A percentile compares a stretch with the other conserved stretches of the same genome.
Evolutionary conservation across 371 early-diverging fungal species (phyloP).

Genomic region (Capillidium rhysosporum): DNA sequence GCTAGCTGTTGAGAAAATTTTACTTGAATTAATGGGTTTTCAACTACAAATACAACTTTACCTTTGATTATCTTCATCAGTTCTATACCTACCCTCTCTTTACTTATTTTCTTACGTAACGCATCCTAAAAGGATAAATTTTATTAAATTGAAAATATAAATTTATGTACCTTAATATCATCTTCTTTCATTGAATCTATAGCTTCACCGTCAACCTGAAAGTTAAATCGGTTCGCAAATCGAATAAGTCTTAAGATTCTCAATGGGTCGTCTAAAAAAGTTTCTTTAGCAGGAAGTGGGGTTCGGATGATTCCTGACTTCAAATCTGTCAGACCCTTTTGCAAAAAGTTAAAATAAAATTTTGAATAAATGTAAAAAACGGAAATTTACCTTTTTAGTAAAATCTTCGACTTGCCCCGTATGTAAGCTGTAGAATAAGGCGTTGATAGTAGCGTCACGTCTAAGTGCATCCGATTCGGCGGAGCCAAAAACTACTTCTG

Average conservation of each 20-base stretch:
- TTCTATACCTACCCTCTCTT: conserved; percentile 91
- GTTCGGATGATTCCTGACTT: conserved; percentile 59
- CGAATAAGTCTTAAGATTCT: conserved; percentile 92
- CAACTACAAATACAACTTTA: not conserved
- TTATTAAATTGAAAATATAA: not conserved
- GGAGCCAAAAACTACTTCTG: conserved; percentile 58
- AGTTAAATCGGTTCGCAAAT: conserved; percentile 84
- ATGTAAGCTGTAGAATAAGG: conserved; percentile 95
- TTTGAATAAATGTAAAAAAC: not conserved
- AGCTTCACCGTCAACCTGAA: conserved; percentile 52
- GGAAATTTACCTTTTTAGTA: conserved; percentile 31
- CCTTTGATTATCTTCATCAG: conserved; percentile 86
- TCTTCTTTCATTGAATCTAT: conserved; percentile 31
- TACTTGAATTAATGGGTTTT: not conserved
- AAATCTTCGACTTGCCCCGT: conserved; percentile 82
- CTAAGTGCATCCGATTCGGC: conserved; percentile 93
- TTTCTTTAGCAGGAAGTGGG: conserved; percentile 78
- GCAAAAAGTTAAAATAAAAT: not conserved
- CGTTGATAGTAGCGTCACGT: conserved; percentile 96
- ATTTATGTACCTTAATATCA: conserved; percentile 22
- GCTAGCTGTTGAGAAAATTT: not conserved
- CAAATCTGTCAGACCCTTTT: conserved; percentile 56
- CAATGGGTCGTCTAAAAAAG: conserved; percentile 96
- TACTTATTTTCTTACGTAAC: conserved; percentile 70
- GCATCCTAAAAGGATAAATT: conserved; percentile 17